Conservation (phyloP, 768 basidiomycete genomes). For the Mycena galericulata region DNA sequence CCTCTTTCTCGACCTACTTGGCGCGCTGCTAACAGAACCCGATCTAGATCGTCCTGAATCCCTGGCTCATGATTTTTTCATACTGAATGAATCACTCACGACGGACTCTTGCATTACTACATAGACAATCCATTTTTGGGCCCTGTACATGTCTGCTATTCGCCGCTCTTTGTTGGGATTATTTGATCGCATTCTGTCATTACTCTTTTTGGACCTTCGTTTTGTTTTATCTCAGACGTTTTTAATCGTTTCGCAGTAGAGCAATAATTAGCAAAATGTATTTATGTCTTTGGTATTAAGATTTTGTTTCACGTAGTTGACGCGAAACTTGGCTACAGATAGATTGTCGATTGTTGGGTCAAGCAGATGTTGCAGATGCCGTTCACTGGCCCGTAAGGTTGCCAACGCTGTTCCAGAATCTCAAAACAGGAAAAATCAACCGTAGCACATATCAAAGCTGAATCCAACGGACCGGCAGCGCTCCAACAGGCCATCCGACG, state of each 20-base stretch:
- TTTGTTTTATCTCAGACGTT: background rate
- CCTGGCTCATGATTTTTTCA: no score
- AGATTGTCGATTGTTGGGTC: no score
- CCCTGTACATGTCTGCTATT: background rate
- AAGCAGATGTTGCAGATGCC: no score
- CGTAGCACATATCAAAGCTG: background rate
- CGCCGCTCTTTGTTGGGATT: conserved; percentile 1
- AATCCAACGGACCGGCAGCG: conserved; percentile 8
- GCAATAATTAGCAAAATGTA: conserved; percentile 7
- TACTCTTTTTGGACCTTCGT: conserved; percentile 2
- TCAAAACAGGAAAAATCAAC: background rate
- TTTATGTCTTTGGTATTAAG: background rate
- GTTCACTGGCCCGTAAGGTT: conserved; percentile 31
- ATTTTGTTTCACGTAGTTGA: no score
- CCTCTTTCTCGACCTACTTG: background rate
- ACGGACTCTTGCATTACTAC: background rate
- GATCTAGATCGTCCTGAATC: no score
- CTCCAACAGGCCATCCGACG: conserved; percentile 7
- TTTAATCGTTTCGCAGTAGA: conserved; percentile 11
- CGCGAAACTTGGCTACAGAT: no score
- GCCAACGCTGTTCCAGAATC: conserved; percentile 32
- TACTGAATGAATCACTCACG: background rate
- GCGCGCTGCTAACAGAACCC: conserved; percentile 12
- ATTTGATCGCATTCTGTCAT: conserved; percentile 13
- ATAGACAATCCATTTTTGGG: conserved; percentile 15